A percentile compares a stretch with the other conserved stretches of the same genome.
Evolutionary conservation across 495 filamentous ascomycete species (phyloP).

Genomic region (Talaromyces stipitatus): DNA sequence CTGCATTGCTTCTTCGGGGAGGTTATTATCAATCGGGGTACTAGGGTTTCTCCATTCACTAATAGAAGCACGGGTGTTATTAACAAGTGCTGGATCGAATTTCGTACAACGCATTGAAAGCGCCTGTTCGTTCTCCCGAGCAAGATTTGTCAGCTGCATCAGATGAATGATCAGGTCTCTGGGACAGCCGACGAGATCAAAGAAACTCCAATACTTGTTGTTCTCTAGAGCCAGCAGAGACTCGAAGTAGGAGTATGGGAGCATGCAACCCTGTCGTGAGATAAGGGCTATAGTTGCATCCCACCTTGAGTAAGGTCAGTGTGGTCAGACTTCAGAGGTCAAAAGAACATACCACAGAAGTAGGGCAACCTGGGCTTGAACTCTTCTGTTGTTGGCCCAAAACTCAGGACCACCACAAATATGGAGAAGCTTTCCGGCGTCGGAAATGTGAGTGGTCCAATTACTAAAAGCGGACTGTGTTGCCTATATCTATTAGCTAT

Average conservation of each 20-base stretch:
- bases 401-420: slow-evolving; percentile 7
- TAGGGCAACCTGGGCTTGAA: slow-evolving; percentile 19
- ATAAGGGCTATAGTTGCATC: slow-evolving; percentile 19
- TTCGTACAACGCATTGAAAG: slow-evolving; percentile 19
- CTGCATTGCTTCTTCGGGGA: slow-evolving; percentile 13
- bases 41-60: slow-evolving; percentile 6
- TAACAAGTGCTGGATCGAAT: slow-evolving; percentile 15
- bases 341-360: slow-evolving; percentile 16
- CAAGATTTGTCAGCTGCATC: slow-evolving; percentile 14
- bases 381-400: slow-evolving; percentile 2
- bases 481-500: slow-evolving; percentile 5
- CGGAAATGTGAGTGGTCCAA: slow-evolving; percentile 9
- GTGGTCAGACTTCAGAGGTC: not conserved
- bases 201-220: slow-evolving; percentile 18
- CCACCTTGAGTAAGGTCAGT: slow-evolving; percentile 13
- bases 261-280: slow-evolving; percentile 15
- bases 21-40: not conserved
- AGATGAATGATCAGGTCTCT: slow-evolving; percentile 13
- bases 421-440: slow-evolving; percentile 9
- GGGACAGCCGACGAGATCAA: slow-evolving; percentile 19
- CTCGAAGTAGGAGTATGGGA: slow-evolving; percentile 13
- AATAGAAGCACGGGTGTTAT: slow-evolving; percentile 10
- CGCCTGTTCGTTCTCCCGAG: slow-evolving; percentile 14
- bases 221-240: slow-evolving; percentile 9
- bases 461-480: slow-evolving; percentile 11